Percentiles rank a stretch among this genome's conserved stretches.
These are phyloP conservation scores for Colletotrichum melonis DNA, from an alignment of 2,329 filamentous ascomycete species.

Conservation along the genomic window DNA sequence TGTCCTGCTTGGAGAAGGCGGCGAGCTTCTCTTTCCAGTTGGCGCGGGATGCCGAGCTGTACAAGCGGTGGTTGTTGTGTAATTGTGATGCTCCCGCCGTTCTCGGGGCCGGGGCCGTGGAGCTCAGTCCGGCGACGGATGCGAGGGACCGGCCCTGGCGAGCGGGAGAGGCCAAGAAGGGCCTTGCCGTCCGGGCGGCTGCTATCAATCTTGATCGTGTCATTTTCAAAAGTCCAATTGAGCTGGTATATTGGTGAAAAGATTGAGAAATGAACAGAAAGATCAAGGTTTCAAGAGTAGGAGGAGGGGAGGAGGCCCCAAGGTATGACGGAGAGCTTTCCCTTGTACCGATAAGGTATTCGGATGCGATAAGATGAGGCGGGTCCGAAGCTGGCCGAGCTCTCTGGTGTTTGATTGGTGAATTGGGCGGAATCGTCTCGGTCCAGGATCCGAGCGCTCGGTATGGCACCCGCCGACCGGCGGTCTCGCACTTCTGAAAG, in stretches of 20 bases:
- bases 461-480: neutral
- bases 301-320: neutral
- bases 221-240: conserved; percentile 17
- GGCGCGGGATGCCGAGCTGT: conserved; percentile 29
- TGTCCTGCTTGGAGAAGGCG: conserved; percentile 54
- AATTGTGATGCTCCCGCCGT: neutral
- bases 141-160: conserved; percentile 20
- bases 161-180: conserved; percentile 15
- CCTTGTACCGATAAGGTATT: conserved; percentile 11
- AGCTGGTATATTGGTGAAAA: neutral
- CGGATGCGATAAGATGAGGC: conserved; percentile 9
- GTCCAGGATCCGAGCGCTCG: conserved; percentile 14
- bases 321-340: conserved; percentile 4
- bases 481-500: neutral
- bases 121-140: conserved; percentile 8
- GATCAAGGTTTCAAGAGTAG: neutral
- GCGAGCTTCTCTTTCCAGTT: conserved; percentile 37
- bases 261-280: neutral
- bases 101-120: conserved; percentile 18
- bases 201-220: conserved; percentile 25
- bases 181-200: conserved; percentile 25
- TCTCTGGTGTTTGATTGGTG: conserved; percentile 7
- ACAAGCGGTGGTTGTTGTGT: conserved; percentile 8
- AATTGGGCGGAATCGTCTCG: neutral
- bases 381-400: neutral